Percentiles rank a stretch among this genome's conserved stretches.
Evolutionary conservation across 1,284 basidiomycete genomes (phyloP).

Genomic region (Calocybe gambosa): DNA sequence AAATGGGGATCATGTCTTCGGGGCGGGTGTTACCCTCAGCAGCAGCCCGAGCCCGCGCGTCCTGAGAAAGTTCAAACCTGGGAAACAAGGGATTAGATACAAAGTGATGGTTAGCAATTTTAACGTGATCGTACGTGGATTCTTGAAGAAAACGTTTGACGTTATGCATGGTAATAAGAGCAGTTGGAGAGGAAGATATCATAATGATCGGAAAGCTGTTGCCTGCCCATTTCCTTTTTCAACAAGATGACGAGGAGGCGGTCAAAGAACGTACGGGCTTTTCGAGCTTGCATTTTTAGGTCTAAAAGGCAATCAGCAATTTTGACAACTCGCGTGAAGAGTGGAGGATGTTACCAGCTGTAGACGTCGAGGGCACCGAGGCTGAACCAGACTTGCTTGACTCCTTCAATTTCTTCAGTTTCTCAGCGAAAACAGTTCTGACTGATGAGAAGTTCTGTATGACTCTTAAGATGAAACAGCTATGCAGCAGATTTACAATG

Average conservation of each 20-base stretch:
- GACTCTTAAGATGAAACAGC: not conserved
- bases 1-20: conserved; percentile 81
- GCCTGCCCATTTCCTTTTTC: conserved; percentile 27
- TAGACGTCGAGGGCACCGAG: conserved; percentile 26
- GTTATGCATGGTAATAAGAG: conserved; percentile 97
- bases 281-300: conserved; percentile 50
- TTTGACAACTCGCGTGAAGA: not conserved
- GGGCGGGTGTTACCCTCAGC: conserved; percentile 70
- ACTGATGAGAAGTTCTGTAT: conserved; percentile 69
- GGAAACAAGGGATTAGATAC: not conserved
- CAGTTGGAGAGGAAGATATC: conserved; percentile 92
- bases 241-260: not conserved
- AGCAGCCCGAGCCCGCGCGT: conserved; percentile 61
- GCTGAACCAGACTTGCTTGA: conserved; percentile 45
- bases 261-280: conserved; percentile 43
- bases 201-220: conserved; percentile 89
- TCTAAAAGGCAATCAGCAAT: conserved; percentile 27
- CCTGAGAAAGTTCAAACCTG: conserved; percentile 77
- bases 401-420: conserved; percentile 70
- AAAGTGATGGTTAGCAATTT: conserved; percentile 22
- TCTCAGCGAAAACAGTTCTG: conserved; percentile 56
- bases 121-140: conserved; percentile 45
- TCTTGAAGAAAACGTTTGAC: conserved; percentile 92
- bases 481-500: not conserved
- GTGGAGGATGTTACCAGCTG: conserved; percentile 27